Percentiles rank a stretch among this genome's conserved stretches.
These are phyloP conservation scores for Penicillium antarcticum DNA, from an alignment of 495 filamentous ascomycete species.

Conservation along the genomic window DNA sequence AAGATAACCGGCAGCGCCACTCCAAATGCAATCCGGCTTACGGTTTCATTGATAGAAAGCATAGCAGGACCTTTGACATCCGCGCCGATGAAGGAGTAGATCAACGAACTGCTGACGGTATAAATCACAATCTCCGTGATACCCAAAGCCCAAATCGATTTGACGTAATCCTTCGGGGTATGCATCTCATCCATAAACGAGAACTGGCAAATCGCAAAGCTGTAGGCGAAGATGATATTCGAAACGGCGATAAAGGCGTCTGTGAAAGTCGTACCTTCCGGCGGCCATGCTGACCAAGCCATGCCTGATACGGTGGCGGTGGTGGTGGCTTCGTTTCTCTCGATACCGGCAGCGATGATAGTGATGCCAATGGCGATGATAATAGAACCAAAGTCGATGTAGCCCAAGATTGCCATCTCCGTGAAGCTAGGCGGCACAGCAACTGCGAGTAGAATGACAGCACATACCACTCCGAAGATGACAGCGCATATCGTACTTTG, in stretches of 20 bases:
- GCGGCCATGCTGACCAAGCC: slow-evolving; percentile 41
- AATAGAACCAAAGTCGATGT: slow-evolving; percentile 63
- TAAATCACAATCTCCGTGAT: slow-evolving; percentile 63
- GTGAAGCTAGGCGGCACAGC: slow-evolving; percentile 56
- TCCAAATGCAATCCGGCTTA: slow-evolving; percentile 70
- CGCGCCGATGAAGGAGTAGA: slow-evolving; percentile 66
- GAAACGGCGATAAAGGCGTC: slow-evolving; percentile 57
- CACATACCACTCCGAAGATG: slow-evolving; percentile 59
- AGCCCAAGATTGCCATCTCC: slow-evolving; percentile 57
- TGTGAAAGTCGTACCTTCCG: slow-evolving; percentile 26
- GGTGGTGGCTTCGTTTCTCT: slow-evolving; percentile 25
- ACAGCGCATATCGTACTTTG: slow-evolving; percentile 59
- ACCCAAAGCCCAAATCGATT: slow-evolving; percentile 59
- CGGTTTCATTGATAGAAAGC: slow-evolving; percentile 6
- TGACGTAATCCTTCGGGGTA: slow-evolving; percentile 58
- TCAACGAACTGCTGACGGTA: slow-evolving; percentile 60
- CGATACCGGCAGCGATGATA: slow-evolving; percentile 60
- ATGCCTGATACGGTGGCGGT: slow-evolving; percentile 29
- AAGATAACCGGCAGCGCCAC: slow-evolving; percentile 72
- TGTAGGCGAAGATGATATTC: slow-evolving; percentile 68
- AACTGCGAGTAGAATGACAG: slow-evolving; percentile 56
- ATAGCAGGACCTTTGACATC: slow-evolving; percentile 62
- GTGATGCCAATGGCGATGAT: slow-evolving; percentile 63
- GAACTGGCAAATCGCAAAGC: slow-evolving; percentile 66
- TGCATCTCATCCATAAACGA: slow-evolving; percentile 74